These are phyloP conservation scores for Podospora fimiseda DNA, from an alignment of 495 filamentous ascomycete species.

Conservation along the genomic window DNA sequence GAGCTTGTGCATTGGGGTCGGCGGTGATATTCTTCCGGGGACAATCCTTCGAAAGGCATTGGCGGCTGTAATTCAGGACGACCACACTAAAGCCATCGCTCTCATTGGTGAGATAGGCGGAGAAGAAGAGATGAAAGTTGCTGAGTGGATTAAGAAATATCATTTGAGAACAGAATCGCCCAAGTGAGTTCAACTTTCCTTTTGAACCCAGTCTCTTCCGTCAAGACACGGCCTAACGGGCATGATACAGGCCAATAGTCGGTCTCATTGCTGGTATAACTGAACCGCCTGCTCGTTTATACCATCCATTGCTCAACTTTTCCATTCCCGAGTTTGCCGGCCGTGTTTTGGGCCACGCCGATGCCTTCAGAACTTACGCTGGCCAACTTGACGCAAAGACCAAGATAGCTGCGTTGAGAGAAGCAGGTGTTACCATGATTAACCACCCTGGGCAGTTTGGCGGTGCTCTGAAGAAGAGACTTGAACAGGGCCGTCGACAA, in stretches of 20 bases:
- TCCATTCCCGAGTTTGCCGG: constrained; percentile 52
- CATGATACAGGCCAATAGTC: constrained; percentile 60
- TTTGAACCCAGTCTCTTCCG: background rate
- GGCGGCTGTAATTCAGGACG: constrained; percentile 64
- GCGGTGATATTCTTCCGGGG: constrained; percentile 76
- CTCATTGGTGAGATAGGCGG: constrained; percentile 87
- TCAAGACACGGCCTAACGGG: background rate
- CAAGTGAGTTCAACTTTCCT: constrained; percentile 55
- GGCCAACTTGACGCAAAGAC: constrained; percentile 58
- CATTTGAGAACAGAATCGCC: constrained; percentile 49
- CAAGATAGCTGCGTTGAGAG: constrained; percentile 64
- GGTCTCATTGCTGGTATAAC: constrained; percentile 61
- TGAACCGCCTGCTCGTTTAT: background rate
- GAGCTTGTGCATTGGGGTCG: constrained; percentile 80
- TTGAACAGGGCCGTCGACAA: constrained; percentile 8
- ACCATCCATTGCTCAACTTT: background rate
- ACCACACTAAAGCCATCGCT: constrained; percentile 74
- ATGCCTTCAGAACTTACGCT: constrained; percentile 64
- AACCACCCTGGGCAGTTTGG: constrained; percentile 80
- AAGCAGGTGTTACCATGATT: constrained; percentile 67
- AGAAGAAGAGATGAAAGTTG: constrained; percentile 70
- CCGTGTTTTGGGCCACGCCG: constrained; percentile 84
- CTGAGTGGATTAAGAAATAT: constrained; percentile 70
- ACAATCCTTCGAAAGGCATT: constrained; percentile 77
- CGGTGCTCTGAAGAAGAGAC: constrained; percentile 52